These are phyloP conservation scores for Trichosporon sp. DNA, from an alignment of 1,284 basidiomycete genomes.

Conservation along the genomic window DNA sequence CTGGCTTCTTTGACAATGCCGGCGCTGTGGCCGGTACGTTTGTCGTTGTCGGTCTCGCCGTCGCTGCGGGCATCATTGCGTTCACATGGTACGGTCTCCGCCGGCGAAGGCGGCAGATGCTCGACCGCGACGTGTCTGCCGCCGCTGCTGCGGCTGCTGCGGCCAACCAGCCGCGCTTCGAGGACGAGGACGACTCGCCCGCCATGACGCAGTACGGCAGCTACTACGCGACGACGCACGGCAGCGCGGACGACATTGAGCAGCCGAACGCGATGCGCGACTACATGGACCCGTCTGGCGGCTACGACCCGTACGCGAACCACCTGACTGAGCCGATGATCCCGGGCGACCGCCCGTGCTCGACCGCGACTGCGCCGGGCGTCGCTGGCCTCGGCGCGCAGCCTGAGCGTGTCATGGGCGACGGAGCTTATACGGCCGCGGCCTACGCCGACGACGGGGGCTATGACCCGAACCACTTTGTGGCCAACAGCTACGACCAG, in stretches of 20 bases:
- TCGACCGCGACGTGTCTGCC: slow-evolving; percentile 49
- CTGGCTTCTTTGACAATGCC: slow-evolving; percentile 46
- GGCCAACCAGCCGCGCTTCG: slow-evolving; percentile 36
- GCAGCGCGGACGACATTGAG: slow-evolving; percentile 14
- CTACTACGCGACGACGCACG: slow-evolving; percentile 35
- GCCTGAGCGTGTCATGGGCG: background rate
- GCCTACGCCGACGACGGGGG: slow-evolving; percentile 14
- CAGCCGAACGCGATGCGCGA: slow-evolving; percentile 26
- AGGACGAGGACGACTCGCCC: slow-evolving; percentile 44
- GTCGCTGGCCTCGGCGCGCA: slow-evolving; percentile 32
- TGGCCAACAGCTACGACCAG: slow-evolving; percentile 11
- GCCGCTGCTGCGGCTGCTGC: slow-evolving; percentile 47
- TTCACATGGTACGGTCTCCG: slow-evolving; percentile 45
- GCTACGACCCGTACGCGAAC: slow-evolving; percentile 47
- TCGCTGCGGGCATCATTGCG: slow-evolving; percentile 41
- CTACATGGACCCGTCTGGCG: slow-evolving; percentile 44
- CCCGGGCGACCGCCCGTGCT: slow-evolving; percentile 22
- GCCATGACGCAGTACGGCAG: slow-evolving; percentile 43
- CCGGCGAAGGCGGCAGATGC: slow-evolving; percentile 42
- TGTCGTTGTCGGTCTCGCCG: slow-evolving; percentile 46
- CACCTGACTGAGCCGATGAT: slow-evolving; percentile 9
- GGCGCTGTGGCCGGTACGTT: slow-evolving; percentile 49
- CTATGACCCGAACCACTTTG: slow-evolving; percentile 5
- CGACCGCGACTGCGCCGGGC: slow-evolving; percentile 34
- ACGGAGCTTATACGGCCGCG: background rate